Evolutionary conservation across 805 yeast species (phyloP).

Genomic region (Teunomyces funiuensis): DNA sequence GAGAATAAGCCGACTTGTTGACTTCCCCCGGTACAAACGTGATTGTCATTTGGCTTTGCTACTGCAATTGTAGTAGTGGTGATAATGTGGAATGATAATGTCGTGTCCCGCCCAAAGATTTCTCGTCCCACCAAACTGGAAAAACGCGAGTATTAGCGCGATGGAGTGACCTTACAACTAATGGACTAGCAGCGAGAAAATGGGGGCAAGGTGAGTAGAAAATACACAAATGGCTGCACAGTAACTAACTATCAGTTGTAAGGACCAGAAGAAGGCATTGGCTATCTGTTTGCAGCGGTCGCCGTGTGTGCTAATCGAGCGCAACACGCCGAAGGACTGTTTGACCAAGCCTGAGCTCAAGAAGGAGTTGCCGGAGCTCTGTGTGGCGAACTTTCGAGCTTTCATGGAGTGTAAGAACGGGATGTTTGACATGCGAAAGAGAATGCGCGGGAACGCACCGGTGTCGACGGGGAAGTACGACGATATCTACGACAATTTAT

Average conservation of each 20-base stretch:
- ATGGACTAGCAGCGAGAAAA: constrained; percentile 15
- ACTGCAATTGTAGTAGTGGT: neutral
- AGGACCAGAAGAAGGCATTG: constrained; percentile 91
- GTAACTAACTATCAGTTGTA: constrained; percentile 58
- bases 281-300: constrained; percentile 95
- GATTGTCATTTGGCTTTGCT: constrained; percentile 49
- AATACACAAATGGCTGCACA: neutral
- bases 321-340: constrained; percentile 89
- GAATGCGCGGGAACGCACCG: constrained; percentile 93
- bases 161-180: neutral
- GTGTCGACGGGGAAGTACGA: constrained; percentile 90
- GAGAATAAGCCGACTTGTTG: constrained; percentile 53
- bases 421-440: constrained; percentile 83
- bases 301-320: constrained; percentile 89
- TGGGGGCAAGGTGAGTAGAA: constrained; percentile 56
- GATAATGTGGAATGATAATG: neutral
- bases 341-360: constrained; percentile 75
- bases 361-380: constrained; percentile 79
- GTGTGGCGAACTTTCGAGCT: constrained; percentile 79
- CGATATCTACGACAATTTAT: constrained; percentile 76
- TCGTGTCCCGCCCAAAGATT: neutral
- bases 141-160: neutral
- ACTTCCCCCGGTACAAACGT: constrained; percentile 87
- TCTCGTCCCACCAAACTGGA: neutral
- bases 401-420: constrained; percentile 91